phyloP scores from a whole-genome alignment of 140 eudicot species.

The Bidens hawaiensis region DNA sequence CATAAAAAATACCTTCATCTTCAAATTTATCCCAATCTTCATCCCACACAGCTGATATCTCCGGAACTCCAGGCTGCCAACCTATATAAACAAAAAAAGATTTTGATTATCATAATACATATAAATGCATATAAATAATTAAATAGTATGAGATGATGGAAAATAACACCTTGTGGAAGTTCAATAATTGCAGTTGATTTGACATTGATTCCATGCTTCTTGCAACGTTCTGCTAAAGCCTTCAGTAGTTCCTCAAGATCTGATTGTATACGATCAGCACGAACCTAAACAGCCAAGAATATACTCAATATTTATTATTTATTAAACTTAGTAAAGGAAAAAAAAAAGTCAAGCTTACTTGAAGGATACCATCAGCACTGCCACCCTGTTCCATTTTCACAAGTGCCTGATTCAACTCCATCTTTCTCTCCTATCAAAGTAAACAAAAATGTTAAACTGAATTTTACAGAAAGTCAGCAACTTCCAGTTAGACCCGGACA shows the following conservation, averaged over 20 bases:
- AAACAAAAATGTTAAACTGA: conserved; percentile 22
- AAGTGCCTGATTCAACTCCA: conserved; percentile 87
- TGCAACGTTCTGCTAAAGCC: conserved; percentile 84
- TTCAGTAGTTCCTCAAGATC: conserved; percentile 92
- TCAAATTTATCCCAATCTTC: conserved; percentile 99
- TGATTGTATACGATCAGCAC: conserved; percentile 95
- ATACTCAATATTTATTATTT: neutral
- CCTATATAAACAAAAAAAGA: conserved; percentile 42
- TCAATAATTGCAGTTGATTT: conserved; percentile 83
- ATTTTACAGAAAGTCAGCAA: too few species aligned
- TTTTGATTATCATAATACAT: neutral
- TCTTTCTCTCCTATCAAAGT: conserved; percentile 70
- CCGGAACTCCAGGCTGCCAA: conserved; percentile 97
- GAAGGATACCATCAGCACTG: conserved; percentile 97
- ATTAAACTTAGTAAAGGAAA: neutral
- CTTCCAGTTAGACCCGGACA: conserved; percentile 4
- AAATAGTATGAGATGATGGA: neutral
- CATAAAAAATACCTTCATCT: conserved; percentile 99
- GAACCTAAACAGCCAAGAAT: conserved; percentile 51
- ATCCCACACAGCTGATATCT: conserved; percentile 92
- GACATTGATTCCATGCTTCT: conserved; percentile 62
- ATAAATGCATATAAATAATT: neutral
- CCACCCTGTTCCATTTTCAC: conserved; percentile 97
- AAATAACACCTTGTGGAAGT: conserved; percentile 70
- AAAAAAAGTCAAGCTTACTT: conserved; percentile 44